Evolutionary conservation across 495 filamentous ascomycete genomes (phyloP).

Genomic region (Podospora sp.): DNA sequence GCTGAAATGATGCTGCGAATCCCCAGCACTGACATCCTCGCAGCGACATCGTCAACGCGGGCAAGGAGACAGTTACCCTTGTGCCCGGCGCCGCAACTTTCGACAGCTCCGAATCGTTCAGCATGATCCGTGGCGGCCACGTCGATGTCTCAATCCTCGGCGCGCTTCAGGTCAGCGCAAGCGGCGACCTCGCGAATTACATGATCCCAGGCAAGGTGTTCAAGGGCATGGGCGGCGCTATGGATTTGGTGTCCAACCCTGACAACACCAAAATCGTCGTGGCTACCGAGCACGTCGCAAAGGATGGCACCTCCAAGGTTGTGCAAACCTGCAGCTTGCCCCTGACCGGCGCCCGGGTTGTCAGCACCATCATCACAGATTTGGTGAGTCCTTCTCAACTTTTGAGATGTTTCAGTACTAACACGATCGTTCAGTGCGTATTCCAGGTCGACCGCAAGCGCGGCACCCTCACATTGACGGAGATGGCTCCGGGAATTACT

Average conservation of each 20-base stretch:
- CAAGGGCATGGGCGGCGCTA: slow-evolving; percentile 67
- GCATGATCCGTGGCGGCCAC: slow-evolving; percentile 64
- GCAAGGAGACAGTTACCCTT: slow-evolving; percentile 64
- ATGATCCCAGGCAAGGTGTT: slow-evolving; percentile 66
- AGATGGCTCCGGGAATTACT: slow-evolving; percentile 58
- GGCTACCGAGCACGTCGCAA: slow-evolving; percentile 63
- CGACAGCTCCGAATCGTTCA: slow-evolving; percentile 61
- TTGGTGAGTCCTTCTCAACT: slow-evolving; percentile 42
- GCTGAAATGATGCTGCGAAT: not conserved
- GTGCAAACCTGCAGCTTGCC: slow-evolving; percentile 59
- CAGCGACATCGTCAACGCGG: slow-evolving; percentile 62
- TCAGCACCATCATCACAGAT: slow-evolving; percentile 61
- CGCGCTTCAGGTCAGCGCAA: slow-evolving; percentile 60
- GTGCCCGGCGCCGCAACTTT: slow-evolving; percentile 59
- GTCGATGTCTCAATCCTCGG: slow-evolving; percentile 64
- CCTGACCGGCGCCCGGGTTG: slow-evolving; percentile 56
- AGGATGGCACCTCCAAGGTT: slow-evolving; percentile 62
- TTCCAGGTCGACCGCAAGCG: slow-evolving; percentile 59
- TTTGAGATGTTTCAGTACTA: slow-evolving; percentile 6
- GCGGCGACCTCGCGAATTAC: slow-evolving; percentile 63
- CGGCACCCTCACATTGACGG: slow-evolving; percentile 55
- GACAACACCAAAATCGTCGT: slow-evolving; percentile 64
- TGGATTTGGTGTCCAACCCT: slow-evolving; percentile 64
- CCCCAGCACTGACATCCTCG: not conserved
- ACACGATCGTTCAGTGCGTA: slow-evolving; percentile 44